A percentile compares a stretch with the other conserved stretches of the same genome.
Conservation (phyloP, 2,329 filamentous ascomycete species). For the Rhexocercosporidium sp. region DNA sequence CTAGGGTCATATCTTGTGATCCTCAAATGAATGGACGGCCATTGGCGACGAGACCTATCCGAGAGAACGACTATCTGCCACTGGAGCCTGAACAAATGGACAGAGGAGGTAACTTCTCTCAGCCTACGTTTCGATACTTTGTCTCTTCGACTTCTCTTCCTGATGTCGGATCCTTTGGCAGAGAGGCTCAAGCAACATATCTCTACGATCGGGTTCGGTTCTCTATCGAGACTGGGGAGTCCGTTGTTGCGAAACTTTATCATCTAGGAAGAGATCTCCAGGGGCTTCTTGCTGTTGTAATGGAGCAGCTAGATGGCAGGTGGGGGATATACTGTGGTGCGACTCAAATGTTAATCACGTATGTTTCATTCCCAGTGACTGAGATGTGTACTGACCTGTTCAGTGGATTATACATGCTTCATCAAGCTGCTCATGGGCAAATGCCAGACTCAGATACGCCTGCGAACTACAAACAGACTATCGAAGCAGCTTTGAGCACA, state of each 20-base stretch:
- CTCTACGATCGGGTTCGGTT: slow-evolving; percentile 26
- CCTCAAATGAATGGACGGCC: slow-evolving; percentile 25
- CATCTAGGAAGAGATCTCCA: slow-evolving; percentile 28
- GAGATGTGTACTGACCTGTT: neutral
- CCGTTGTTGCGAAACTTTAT: slow-evolving; percentile 19
- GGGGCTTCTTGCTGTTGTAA: slow-evolving; percentile 23
- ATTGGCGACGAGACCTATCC: slow-evolving; percentile 25
- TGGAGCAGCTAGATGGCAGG: slow-evolving; percentile 26
- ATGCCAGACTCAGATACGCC: slow-evolving; percentile 7
- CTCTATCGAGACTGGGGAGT: slow-evolving; percentile 20
- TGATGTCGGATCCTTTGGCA: slow-evolving; percentile 30
- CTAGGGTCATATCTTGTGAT: slow-evolving; percentile 28
- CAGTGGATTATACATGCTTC: slow-evolving; percentile 30
- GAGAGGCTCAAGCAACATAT: slow-evolving; percentile 33
- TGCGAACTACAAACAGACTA: slow-evolving; percentile 18
- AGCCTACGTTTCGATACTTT: slow-evolving; percentile 25
- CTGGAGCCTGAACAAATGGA: slow-evolving; percentile 28
- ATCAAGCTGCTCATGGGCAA: slow-evolving; percentile 21
- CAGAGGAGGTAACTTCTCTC: neutral
- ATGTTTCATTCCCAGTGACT: neutral
- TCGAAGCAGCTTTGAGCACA: slow-evolving; percentile 25
- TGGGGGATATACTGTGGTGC: slow-evolving; percentile 29
- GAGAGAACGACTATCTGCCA: slow-evolving; percentile 29
- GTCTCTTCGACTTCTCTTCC: slow-evolving; percentile 26
- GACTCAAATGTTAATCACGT: slow-evolving; percentile 30